Conservation (phyloP, 495 filamentous ascomycete genomes). For the Aspergillus mulundensis region DNA sequence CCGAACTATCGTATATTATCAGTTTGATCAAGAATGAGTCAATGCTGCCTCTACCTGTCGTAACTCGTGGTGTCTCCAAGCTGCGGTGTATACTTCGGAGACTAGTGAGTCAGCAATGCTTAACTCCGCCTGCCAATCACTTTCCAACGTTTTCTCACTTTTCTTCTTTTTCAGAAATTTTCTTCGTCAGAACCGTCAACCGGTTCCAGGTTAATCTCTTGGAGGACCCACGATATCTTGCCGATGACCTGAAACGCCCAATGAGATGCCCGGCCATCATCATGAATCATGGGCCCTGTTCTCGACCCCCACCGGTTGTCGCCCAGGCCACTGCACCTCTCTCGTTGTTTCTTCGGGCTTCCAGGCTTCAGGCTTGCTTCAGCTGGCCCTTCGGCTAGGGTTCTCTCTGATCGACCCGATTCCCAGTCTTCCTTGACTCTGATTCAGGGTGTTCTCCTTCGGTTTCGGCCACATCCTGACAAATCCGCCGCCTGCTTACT, state of each 20-base stretch:
- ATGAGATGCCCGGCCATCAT: background rate
- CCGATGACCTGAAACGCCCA: background rate
- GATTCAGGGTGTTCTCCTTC: background rate
- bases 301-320: background rate
- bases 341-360: background rate
- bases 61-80: background rate
- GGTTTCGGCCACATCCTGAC: slow-evolving; percentile 7
- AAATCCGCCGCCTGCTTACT: slow-evolving; percentile 4
- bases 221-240: background rate
- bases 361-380: background rate
- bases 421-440: background rate
- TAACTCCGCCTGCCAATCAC: background rate
- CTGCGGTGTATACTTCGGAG: background rate
- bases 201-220: background rate
- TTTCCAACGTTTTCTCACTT: background rate
- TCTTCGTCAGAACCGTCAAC: background rate
- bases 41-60: no score
- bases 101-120: background rate
- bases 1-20: background rate
- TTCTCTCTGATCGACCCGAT: background rate
- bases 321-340: background rate
- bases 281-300: background rate
- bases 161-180: background rate
- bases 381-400: background rate
- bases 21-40: no score